Evolutionary conservation across 192 early-diverging fungal species (phyloP).

Genomic region (Bifiguratus adelaidae): DNA sequence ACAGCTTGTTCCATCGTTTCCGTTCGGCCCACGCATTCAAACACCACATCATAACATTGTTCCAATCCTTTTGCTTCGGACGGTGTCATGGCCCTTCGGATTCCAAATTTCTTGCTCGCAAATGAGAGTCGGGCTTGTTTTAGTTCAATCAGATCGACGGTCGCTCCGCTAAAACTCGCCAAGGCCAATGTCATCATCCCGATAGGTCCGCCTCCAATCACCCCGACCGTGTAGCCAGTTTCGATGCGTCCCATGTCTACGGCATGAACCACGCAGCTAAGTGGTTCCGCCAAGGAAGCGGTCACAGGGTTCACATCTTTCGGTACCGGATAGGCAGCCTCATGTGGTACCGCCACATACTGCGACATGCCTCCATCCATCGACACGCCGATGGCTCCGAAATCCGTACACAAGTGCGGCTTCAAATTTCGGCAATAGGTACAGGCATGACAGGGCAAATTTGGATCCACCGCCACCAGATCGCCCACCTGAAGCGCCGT

Average conservation of each 20-base stretch:
- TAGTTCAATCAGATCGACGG: slow-evolving; percentile 29
- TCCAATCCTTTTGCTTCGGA: slow-evolving; percentile 14
- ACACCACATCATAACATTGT: slow-evolving; percentile 32
- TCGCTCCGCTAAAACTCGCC: slow-evolving; percentile 18
- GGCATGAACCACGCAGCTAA: slow-evolving; percentile 39
- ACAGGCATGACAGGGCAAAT: slow-evolving; percentile 33
- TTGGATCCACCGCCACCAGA: slow-evolving; percentile 36
- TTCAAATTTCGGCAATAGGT: slow-evolving; percentile 28
- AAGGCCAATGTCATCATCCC: slow-evolving; percentile 38
- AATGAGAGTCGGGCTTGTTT: slow-evolving; percentile 21
- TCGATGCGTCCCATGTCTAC: slow-evolving; percentile 31
- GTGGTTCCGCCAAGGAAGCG: slow-evolving; percentile 35
- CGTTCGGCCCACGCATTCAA: slow-evolving; percentile 35
- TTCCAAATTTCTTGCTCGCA: slow-evolving; percentile 21
- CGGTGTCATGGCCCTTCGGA: slow-evolving; percentile 7
- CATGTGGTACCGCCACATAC: slow-evolving; percentile 27
- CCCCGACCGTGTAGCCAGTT: slow-evolving; percentile 25
- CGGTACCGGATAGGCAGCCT: slow-evolving; percentile 18
- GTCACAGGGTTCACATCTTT: slow-evolving; percentile 21
- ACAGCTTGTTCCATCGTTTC: slow-evolving; percentile 27
- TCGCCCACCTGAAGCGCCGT: slow-evolving; percentile 20
- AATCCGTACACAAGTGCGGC: slow-evolving; percentile 29
- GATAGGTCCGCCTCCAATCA: slow-evolving; percentile 39
- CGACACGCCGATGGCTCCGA: slow-evolving; percentile 31
- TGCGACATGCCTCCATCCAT: slow-evolving; percentile 38